Conservation (phyloP, 2,329 filamentous ascomycete genomes). For the Xylogone sp. region DNA sequence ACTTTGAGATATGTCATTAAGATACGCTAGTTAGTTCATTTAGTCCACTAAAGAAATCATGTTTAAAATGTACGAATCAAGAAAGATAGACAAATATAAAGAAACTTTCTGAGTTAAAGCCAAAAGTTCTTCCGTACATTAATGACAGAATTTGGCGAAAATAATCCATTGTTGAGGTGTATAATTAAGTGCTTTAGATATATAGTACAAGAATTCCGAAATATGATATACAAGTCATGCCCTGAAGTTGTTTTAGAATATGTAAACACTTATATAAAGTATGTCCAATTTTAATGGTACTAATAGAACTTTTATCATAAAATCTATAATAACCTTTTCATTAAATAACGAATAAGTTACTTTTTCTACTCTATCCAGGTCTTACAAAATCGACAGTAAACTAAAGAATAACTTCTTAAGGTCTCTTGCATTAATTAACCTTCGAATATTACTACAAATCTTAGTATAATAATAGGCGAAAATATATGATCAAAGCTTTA, state of each 20-base stretch:
- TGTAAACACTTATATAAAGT: neutral
- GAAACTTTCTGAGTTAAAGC: no score
- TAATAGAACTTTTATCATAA: neutral
- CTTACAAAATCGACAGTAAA: neutral
- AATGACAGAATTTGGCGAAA: no score
- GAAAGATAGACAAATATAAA: no score
- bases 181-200: no score
- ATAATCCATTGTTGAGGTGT: no score
- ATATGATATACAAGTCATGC: neutral
- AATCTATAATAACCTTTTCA: slow-evolving; percentile 12
- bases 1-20: no score
- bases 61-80: no score
- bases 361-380: neutral
- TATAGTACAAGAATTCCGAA: no score
- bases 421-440: neutral
- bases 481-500: neutral
- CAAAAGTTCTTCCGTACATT: no score
- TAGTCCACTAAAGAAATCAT: no score
- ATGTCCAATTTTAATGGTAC: neutral
- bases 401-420: neutral
- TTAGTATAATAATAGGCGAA: neutral
- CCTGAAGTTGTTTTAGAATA: neutral
- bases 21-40: no score
- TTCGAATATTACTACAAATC: neutral
- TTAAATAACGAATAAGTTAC: neutral